These are phyloP conservation scores for Juglanconis sp. DNA, from an alignment of 2,329 filamentous ascomycete species.

Conservation along the genomic window DNA sequence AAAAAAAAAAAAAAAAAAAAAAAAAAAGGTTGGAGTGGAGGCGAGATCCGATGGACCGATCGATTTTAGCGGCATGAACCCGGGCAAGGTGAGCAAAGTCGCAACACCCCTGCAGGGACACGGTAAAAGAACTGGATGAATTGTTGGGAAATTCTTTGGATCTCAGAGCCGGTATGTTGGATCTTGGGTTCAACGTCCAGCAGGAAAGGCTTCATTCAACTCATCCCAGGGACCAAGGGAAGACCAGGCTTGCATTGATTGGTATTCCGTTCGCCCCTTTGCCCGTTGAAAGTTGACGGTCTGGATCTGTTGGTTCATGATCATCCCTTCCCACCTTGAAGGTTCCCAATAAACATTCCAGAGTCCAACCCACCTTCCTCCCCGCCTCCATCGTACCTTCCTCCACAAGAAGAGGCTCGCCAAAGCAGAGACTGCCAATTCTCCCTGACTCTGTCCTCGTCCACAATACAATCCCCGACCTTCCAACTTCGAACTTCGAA, in stretches of 20 bases:
- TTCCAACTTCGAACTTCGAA: background rate
- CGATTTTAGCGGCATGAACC: background rate
- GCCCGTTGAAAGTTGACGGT: background rate
- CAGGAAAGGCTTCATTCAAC: slow-evolving; percentile 2
- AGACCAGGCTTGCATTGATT: background rate
- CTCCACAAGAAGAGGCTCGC: background rate
- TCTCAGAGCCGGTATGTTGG: background rate
- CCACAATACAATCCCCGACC: background rate
- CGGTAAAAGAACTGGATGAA: slow-evolving; percentile 14
- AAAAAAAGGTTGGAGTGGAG: slow-evolving; percentile 6
- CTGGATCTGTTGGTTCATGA: background rate
- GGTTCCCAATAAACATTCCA: background rate
- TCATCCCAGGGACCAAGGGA: background rate
- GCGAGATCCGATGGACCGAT: background rate
- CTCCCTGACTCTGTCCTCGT: background rate
- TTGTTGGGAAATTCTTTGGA: slow-evolving; percentile 11
- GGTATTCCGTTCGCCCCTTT: background rate
- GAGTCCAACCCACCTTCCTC: background rate
- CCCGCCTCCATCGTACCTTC: background rate
- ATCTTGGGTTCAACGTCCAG: background rate
- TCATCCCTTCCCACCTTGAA: background rate
- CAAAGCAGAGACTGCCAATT: slow-evolving; percentile 5
- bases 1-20: too few species aligned
- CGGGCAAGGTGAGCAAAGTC: background rate
- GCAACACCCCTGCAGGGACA: slow-evolving; percentile 5